phyloP scores from a whole-genome alignment of 176 grass and related monocot species.

The Musa schizocarpa region DNA sequence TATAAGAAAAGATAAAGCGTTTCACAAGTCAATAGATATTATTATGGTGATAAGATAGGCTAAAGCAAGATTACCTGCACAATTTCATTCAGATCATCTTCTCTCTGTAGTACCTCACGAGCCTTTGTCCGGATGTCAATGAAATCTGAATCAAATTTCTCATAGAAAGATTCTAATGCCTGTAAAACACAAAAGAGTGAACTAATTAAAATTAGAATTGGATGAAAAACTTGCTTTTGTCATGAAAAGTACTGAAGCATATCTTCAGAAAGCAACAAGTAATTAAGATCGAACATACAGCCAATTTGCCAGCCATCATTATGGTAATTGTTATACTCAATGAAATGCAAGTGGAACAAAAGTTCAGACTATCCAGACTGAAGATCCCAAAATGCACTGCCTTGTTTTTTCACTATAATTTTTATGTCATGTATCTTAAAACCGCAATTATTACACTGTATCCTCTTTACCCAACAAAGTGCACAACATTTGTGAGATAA shows the following conservation, averaged over 20 bases:
- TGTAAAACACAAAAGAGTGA: conserved; percentile 13
- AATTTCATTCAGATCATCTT: conserved; percentile 94
- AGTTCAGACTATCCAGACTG: background rate
- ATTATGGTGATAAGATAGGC: conserved; percentile 2
- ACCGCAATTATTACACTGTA: too few relatives aligned
- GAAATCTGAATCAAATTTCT: conserved; percentile 66
- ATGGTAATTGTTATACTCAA: background rate
- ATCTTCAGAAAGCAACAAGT: too few relatives aligned
- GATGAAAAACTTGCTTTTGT: background rate
- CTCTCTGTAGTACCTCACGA: conserved; percentile 81
- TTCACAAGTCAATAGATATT: background rate
- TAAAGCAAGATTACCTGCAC: conserved; percentile 55
- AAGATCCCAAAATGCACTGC: background rate
- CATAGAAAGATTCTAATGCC: conserved; percentile 73
- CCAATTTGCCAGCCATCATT: background rate
- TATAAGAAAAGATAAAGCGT: background rate
- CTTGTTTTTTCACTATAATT: background rate
- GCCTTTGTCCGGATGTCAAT: conserved; percentile 93
- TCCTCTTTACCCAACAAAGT: too few relatives aligned
- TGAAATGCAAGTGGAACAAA: background rate
- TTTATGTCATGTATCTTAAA: background rate
- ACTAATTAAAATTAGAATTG: background rate
- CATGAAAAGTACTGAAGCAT: background rate
- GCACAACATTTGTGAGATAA: background rate
- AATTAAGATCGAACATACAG: too few relatives aligned